Evolutionary conservation across 768 basidiomycete genomes (phyloP).

Genomic region (Butyriboletus loyo): DNA sequence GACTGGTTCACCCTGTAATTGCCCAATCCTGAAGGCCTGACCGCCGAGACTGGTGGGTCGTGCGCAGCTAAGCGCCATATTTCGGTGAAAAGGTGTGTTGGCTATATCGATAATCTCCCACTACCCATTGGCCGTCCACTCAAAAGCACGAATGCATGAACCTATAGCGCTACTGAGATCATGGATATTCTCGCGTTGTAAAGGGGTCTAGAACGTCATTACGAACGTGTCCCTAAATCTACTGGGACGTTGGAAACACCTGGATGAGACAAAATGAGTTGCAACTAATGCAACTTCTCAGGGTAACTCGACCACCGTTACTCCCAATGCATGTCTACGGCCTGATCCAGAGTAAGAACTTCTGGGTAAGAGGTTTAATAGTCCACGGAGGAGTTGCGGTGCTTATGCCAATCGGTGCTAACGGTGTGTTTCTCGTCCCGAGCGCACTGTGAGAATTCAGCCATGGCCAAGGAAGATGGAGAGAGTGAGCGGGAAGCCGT

Average conservation of each 20-base stretch:
- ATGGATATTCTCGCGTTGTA: neutral
- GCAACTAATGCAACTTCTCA: neutral
- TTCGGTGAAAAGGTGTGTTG: neutral
- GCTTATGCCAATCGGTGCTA: neutral
- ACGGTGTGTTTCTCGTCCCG: conserved; percentile 4
- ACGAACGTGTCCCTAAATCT: neutral
- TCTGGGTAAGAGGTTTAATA: neutral
- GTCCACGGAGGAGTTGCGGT: neutral
- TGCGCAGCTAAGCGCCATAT: neutral
- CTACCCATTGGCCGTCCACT: neutral
- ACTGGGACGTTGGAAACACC: neutral
- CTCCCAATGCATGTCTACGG: neutral
- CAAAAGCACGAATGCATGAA: neutral
- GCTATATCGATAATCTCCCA: neutral
- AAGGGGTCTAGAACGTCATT: neutral
- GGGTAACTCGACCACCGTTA: neutral
- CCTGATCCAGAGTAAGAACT: neutral
- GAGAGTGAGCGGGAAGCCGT: neutral
- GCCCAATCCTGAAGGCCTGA: neutral
- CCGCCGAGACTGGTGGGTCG: neutral
- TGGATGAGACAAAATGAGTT: neutral
- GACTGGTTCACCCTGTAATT: neutral
- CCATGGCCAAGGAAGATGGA: neutral
- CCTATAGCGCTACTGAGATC: neutral
- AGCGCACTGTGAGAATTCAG: conserved; percentile 4